Conservation (phyloP, 1,139 yeast genomes). For the Geotrichum bryndzae region DNA sequence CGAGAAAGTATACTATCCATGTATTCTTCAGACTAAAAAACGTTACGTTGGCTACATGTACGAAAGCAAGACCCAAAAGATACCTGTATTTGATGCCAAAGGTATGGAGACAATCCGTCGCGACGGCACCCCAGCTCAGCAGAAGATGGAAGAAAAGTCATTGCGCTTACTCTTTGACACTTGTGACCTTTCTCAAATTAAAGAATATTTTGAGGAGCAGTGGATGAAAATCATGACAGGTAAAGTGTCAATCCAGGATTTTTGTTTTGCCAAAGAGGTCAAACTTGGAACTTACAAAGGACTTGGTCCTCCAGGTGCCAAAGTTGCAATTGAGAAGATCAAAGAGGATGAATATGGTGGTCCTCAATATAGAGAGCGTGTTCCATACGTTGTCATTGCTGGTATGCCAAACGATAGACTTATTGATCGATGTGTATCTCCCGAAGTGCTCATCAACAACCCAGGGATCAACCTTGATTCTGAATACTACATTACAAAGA, state of each 20-base stretch:
- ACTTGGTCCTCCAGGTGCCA: constrained; percentile 85
- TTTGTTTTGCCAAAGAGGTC: constrained; percentile 89
- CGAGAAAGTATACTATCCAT: constrained; percentile 89
- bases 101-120: constrained; percentile 92
- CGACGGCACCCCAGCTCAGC: constrained; percentile 93
- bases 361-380: constrained; percentile 85
- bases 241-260: constrained; percentile 66
- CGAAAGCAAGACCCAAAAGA: constrained; percentile 49
- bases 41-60: constrained; percentile 83
- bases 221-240: constrained; percentile 60
- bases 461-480: constrained; percentile 50
- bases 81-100: constrained; percentile 82
- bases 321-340: constrained; percentile 58
- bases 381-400: constrained; percentile 73
- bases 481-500: constrained; percentile 77
- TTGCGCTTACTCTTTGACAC: constrained; percentile 66
- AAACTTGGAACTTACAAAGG: constrained; percentile 76
- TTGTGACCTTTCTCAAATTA: constrained; percentile 62
- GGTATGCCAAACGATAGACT: constrained; percentile 62
- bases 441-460: constrained; percentile 57
- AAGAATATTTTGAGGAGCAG: constrained; percentile 55
- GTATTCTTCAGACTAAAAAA: constrained; percentile 76
- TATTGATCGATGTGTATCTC: constrained; percentile 74
- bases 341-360: constrained; percentile 63
- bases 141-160: constrained; percentile 67